These are phyloP conservation scores for Aphanomyces cochlioides DNA, from an alignment of 352 stramenopile species.

Conservation along the genomic window DNA sequence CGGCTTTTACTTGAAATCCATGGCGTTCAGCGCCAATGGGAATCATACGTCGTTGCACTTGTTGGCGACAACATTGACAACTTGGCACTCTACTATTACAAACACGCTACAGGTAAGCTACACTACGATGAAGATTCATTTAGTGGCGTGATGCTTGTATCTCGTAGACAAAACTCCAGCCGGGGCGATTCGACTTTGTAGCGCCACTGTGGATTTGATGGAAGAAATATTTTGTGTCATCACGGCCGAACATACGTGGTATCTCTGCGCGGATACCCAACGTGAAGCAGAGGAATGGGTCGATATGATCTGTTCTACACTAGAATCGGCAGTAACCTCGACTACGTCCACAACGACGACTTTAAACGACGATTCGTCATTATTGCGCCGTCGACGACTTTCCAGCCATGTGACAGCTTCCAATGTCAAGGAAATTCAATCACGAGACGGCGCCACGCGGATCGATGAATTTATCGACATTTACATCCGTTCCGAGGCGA, in stretches of 20 bases:
- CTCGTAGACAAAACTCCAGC: slow-evolving; percentile 37
- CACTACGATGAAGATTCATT: neutral
- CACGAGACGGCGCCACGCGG: slow-evolving; percentile 43
- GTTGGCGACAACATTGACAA: slow-evolving; percentile 50
- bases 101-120: slow-evolving; percentile 32
- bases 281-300: slow-evolving; percentile 61
- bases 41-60: slow-evolving; percentile 58
- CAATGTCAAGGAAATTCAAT: slow-evolving; percentile 62
- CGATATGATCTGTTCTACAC: slow-evolving; percentile 53
- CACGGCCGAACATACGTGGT: slow-evolving; percentile 74
- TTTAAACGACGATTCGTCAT: neutral
- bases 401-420: slow-evolving; percentile 43
- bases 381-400: slow-evolving; percentile 40
- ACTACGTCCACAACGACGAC: neutral
- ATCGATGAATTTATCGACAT: slow-evolving; percentile 73
- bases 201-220: slow-evolving; percentile 61
- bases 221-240: slow-evolving; percentile 77
- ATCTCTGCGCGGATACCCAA: slow-evolving; percentile 59
- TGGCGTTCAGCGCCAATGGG: slow-evolving; percentile 50
- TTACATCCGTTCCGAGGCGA: slow-evolving; percentile 49
- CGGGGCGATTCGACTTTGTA: slow-evolving; percentile 58
- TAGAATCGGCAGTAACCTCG: slow-evolving; percentile 43
- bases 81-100: slow-evolving; percentile 68
- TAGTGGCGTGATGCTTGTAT: neutral
- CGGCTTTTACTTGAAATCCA: slow-evolving; percentile 55